These are phyloP conservation scores for Imleria badia DNA, from an alignment of 768 basidiomycete genomes.

Conservation along the genomic window DNA sequence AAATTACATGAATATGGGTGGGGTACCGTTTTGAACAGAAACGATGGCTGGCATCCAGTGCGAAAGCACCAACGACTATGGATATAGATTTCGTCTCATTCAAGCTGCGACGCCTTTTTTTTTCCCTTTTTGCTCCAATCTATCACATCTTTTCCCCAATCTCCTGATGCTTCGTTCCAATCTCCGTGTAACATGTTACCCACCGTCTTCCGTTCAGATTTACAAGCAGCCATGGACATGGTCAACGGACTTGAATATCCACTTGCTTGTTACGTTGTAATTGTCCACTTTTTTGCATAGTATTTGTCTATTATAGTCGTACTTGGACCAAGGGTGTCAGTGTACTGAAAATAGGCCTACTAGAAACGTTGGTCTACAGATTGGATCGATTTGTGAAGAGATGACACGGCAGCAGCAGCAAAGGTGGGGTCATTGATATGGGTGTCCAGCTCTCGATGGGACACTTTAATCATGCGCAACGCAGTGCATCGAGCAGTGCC, in stretches of 20 bases:
- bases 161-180: constrained; percentile 20
- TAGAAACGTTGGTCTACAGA: constrained; percentile 1
- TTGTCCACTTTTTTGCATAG: constrained; percentile 25
- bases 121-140: constrained; percentile 23
- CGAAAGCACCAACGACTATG: constrained; percentile 14
- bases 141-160: constrained; percentile 13
- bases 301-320: constrained; percentile 13
- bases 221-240: constrained; percentile 35
- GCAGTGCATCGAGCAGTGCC: constrained; percentile 20
- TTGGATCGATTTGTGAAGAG: constrained; percentile 21
- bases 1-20: constrained; percentile 45
- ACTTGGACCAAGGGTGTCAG: constrained; percentile 4
- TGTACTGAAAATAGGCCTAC: neutral
- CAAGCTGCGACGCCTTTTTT: constrained; percentile 1
- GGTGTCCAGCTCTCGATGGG: constrained; percentile 23
- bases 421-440: constrained; percentile 29
- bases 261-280: constrained; percentile 53
- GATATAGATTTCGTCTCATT: constrained; percentile 29
- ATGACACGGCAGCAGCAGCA: constrained; percentile 10
- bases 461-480: constrained; percentile 14
- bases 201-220: constrained; percentile 27
- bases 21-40: constrained; percentile 30
- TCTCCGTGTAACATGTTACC: constrained; percentile 31
- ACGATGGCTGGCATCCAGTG: constrained; percentile 10
- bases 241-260: constrained; percentile 58